phyloP scores from a whole-genome alignment of 305 asterid species.

The Nicotiana rustica region DNA sequence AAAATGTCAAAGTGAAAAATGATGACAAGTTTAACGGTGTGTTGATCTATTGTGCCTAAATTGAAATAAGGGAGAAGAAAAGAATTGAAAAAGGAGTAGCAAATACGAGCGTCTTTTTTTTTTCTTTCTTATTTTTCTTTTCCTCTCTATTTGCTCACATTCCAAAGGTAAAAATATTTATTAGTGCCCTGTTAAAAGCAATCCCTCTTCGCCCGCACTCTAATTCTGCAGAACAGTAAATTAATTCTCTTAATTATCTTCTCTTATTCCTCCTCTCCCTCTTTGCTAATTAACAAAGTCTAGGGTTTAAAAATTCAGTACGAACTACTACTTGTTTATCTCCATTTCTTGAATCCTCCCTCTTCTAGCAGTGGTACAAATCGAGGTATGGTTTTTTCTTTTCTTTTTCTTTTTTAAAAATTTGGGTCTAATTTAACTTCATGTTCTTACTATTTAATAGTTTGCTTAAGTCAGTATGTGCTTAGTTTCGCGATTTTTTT shows the following conservation, averaged over 20 bases:
- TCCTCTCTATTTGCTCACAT: neutral
- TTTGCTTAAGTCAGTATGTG: neutral
- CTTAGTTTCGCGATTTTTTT: neutral
- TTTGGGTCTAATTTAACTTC: neutral
- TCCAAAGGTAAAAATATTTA: neutral
- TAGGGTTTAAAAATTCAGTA: slow-evolving; percentile 15
- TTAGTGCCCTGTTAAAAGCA: neutral
- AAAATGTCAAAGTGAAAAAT: too few relatives aligned
- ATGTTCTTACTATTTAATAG: neutral
- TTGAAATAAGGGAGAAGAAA: too few relatives aligned
- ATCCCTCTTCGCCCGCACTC: neutral
- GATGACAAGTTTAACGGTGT: too few relatives aligned
- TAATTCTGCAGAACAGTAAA: slow-evolving; percentile 17
- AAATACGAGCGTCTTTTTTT: too few relatives aligned
- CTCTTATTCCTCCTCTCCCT: neutral
- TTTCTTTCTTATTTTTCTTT: too few relatives aligned
- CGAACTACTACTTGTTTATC: neutral
- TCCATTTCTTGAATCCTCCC: neutral
- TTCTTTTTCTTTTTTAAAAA: neutral
- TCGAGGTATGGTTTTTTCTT: neutral
- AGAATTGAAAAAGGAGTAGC: too few relatives aligned
- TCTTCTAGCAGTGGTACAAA: neutral
- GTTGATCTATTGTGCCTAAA: too few relatives aligned
- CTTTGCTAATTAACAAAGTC: slow-evolving; percentile 28
- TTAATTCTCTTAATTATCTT: neutral